Evolutionary conservation across 2,329 filamentous ascomycete species (phyloP), one percentile per base, ranked within the genome.

Genomic region (Hypoxylon sp.): DNA sequence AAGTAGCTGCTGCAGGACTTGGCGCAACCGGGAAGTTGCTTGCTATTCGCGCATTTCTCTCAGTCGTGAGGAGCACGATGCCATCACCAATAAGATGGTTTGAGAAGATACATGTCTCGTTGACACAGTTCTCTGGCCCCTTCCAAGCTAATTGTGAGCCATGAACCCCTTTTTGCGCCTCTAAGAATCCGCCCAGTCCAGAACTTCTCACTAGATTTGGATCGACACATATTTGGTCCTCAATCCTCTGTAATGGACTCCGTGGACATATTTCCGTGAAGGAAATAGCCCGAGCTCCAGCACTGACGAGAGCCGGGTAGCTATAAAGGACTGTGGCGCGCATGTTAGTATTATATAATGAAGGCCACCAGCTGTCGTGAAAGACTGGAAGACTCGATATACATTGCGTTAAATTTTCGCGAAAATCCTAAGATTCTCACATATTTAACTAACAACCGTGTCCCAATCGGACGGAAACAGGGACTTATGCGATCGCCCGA

Each of bases 61-160:
- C 60, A 19, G 66, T 73, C 6, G 75, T 76, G 32, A 77, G 48
- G 6, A 77, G 65, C 10, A 73, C 65, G 21, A 73, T 67, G 3
- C 75, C 75, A 5, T 73, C 73, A 14, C 70, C 72, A 19, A 72
- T 59, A 2, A 36, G 57, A 14, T 59, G 19, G 50, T 75, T 72
- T 23, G 68, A 70, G 59, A 73, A 76, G 2, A 77, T 49, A 51
- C 75, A 77, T 5, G 74, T 74, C 7, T 64, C 65, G 41, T 74
- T 72, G 4, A 71, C 63, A 58, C 75, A 76, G 36, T 73, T n/a
- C 2, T 70, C 69, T 13, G 74, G 72, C 1, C 73, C 75, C 10
- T 50, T 48, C 75, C 75, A 77, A 23, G 28, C 41, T 0, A 23
- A 13, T 3, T 46, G 17, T 7, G 28, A 19, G 21, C 49, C 19